Percentiles rank a stretch among this genome's conserved stretches.
Evolutionary conservation across 2,329 filamentous ascomycete species (phyloP).

Genomic region (Xylaria digitata): DNA sequence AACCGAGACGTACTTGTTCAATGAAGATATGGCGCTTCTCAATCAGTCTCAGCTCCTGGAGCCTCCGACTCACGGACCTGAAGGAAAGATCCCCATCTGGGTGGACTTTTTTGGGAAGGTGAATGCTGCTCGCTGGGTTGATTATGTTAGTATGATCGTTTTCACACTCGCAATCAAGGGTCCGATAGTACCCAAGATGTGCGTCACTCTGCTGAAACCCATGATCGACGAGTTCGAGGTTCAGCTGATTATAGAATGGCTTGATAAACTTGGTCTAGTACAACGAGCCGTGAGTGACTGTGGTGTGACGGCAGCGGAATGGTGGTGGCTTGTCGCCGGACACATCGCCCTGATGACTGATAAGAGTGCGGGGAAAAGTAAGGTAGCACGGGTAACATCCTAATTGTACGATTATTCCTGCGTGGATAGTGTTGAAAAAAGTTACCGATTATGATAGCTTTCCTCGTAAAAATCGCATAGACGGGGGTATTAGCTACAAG

Average conservation of each 20-base stretch:
- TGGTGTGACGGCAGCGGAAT: slow-evolving; percentile 65
- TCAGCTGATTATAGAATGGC: slow-evolving; percentile 69
- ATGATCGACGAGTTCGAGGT: slow-evolving; percentile 73
- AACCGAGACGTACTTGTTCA: slow-evolving; percentile 67
- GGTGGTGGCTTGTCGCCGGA: slow-evolving; percentile 75
- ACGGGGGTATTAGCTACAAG: not conserved
- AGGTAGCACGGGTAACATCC: not conserved
- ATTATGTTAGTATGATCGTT: slow-evolving; percentile 70
- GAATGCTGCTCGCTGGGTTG: slow-evolving; percentile 71
- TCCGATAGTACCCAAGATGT: slow-evolving; percentile 63
- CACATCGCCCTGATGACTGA: slow-evolving; percentile 43
- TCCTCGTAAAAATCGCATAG: not conserved
- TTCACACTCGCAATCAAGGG: slow-evolving; percentile 73
- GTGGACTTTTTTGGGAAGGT: slow-evolving; percentile 73
- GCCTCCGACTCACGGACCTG: slow-evolving; percentile 57
- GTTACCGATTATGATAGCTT: not conserved
- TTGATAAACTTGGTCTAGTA: slow-evolving; percentile 63
- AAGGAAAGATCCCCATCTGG: slow-evolving; percentile 74
- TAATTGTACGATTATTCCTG: not conserved
- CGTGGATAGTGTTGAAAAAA: not conserved
- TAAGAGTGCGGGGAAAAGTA: slow-evolving; percentile 14
- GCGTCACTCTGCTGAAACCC: slow-evolving; percentile 67
- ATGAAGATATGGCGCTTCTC: slow-evolving; percentile 61
- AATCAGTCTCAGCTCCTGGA: slow-evolving; percentile 51
- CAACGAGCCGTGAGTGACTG: slow-evolving; percentile 54